Conservation (phyloP, 768 basidiomycete genomes). For the Lactifluus volemus region DNA sequence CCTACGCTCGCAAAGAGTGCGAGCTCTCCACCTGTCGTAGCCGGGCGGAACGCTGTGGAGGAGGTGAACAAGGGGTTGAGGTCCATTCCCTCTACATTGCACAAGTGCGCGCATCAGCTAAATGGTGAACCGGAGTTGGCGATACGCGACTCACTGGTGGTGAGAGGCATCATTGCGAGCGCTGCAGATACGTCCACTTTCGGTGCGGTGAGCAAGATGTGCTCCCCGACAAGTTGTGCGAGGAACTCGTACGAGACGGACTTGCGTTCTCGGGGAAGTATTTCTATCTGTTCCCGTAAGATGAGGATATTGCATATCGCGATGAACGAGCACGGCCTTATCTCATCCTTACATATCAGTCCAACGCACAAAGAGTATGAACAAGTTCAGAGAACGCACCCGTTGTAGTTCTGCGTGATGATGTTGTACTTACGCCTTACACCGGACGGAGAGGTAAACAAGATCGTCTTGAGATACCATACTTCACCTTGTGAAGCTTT, state of each 20-base stretch:
- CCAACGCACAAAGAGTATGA: neutral
- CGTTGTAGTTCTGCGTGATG: slow-evolving; percentile 79
- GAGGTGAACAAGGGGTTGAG: slow-evolving; percentile 79
- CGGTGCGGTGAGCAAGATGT: slow-evolving; percentile 53
- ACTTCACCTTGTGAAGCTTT: slow-evolving; percentile 38
- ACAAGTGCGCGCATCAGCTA: neutral
- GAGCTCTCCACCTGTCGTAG: slow-evolving; percentile 60
- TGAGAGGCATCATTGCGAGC: slow-evolving; percentile 52
- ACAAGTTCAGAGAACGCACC: slow-evolving; percentile 37
- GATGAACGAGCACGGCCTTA: slow-evolving; percentile 84
- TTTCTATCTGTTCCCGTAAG: slow-evolving; percentile 70
- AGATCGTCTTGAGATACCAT: slow-evolving; percentile 69
- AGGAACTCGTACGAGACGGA: slow-evolving; percentile 81
- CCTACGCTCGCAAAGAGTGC: slow-evolving; percentile 78
- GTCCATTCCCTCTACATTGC: slow-evolving; percentile 67
- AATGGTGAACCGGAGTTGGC: neutral
- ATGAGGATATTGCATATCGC: slow-evolving; percentile 90
- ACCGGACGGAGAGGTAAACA: slow-evolving; percentile 34
- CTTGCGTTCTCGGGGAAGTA: slow-evolving; percentile 54
- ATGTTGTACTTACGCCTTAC: slow-evolving; percentile 39
- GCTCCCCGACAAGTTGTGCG: slow-evolving; percentile 75
- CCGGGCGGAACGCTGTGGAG: slow-evolving; percentile 57
- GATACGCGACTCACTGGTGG: slow-evolving; percentile 39
- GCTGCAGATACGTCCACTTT: slow-evolving; percentile 63
- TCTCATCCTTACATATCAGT: neutral